Evolutionary conservation across 1,284 basidiomycete species (phyloP), one percentile per base, ranked within the genome.

Genomic region (Puccinia novopanici): DNA sequence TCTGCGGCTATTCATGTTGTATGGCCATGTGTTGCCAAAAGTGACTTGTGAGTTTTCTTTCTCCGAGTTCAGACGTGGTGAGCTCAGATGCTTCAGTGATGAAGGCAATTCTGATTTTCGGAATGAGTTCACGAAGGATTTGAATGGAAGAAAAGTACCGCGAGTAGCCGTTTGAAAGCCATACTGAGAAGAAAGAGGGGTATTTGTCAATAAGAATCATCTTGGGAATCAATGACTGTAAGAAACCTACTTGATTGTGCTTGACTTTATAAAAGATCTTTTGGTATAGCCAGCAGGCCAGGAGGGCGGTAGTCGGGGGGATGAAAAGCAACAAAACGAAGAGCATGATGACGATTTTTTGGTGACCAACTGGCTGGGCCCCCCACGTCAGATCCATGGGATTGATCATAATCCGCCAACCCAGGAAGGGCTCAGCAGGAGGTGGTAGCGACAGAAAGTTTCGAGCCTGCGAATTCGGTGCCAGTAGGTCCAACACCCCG

Each of bases 201-300:
- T 34, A 34, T 34, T 34, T 34, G 34, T 34, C 34, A 34, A 1
- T 34, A 34, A 34, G 34, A 34, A 34, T 2, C 34, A 34, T 34
- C 34, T 27, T 30, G 19, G 19, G 27, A 70, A 50, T 24, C 37
- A 17, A 42, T 30, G 17, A 50, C 61, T 55, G 73, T 42, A 13
- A 42, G 45, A 24, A 34, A 71, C 68, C 73, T 42, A 80, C 78
- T 86, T 91, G 91, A 87, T 96, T 96, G 88, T 94, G 91, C 86
- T 90, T 93, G 88, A 96, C 95, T 34, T 93, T 92, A 85, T 96
- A 96, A 89, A 96, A 96, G 15, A 92, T 91, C 91, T 92, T 94
- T 90, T 94, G 92, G 89, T 95, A 96, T 86, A 93, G 87, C 75
- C 91, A 85, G 52, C 93, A 93, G 10, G 94, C 93, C 76, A 92